phyloP scores from a whole-genome alignment of 805 yeast species.

The Candida tammaniensis region DNA sequence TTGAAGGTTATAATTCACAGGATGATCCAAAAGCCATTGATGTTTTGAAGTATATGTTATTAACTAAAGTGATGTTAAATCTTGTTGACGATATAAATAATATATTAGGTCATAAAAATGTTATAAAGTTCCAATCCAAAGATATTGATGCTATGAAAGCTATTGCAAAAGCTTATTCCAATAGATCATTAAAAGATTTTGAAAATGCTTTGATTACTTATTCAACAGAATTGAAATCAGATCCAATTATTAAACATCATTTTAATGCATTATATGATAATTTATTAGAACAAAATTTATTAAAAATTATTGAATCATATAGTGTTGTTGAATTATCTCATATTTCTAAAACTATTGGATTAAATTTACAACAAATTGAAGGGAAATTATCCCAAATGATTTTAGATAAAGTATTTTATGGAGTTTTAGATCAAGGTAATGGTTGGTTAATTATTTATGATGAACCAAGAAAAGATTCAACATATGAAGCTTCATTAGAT shows the following conservation, averaged over 20 bases:
- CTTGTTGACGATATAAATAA: constrained; percentile 80
- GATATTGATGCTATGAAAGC: constrained; percentile 96
- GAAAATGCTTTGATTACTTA: constrained; percentile 77
- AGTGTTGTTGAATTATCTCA: constrained; percentile 93
- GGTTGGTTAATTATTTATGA: constrained; percentile 95
- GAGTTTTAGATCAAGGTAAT: constrained; percentile 96
- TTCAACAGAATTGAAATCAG: constrained; percentile 74
- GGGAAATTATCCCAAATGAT: constrained; percentile 96
- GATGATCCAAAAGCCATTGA: constrained; percentile 59
- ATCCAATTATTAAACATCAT: constrained; percentile 86
- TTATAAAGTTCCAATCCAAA: constrained; percentile 67
- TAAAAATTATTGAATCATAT: constrained; percentile 94
- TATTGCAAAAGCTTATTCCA: constrained; percentile 82
- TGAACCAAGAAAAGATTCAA: constrained; percentile 82
- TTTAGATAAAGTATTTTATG: constrained; percentile 89
- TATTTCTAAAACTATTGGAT: constrained; percentile 82
- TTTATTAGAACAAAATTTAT: constrained; percentile 85
- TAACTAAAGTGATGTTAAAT: constrained; percentile 91
- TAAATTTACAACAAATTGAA: constrained; percentile 85
- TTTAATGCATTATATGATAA: constrained; percentile 91
- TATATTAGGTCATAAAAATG: constrained; percentile 69
- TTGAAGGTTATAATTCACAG: constrained; percentile 82
- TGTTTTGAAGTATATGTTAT: constrained; percentile 86
- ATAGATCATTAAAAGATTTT: constrained; percentile 87
- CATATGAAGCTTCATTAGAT: constrained; percentile 84